Conservation (phyloP, 2,329 filamentous ascomycete genomes). For the Aureobasidium sp. region DNA sequence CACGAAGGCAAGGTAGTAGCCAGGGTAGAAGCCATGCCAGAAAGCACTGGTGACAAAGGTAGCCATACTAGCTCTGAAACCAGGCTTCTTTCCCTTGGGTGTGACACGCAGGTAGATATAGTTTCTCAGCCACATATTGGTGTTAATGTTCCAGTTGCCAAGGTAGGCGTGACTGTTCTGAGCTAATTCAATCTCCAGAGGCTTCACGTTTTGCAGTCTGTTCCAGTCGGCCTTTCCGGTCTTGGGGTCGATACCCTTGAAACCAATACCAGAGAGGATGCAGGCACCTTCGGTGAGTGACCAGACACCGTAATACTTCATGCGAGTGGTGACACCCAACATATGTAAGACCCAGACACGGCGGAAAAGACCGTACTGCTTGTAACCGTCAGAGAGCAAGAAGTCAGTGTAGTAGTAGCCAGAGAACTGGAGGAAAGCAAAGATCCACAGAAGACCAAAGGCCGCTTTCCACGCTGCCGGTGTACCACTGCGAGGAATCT, state of each 20-base stretch:
- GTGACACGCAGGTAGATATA: constrained; percentile 95
- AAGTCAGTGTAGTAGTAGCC: constrained; percentile 55
- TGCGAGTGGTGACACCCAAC: constrained; percentile 69
- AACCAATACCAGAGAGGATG: constrained; percentile 86
- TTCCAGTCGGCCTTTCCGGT: constrained; percentile 86
- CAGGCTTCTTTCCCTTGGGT: constrained; percentile 89
- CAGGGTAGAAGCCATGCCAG: constrained; percentile 97
- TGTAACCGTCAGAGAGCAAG: constrained; percentile 57
- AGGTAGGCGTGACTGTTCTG: constrained; percentile 89
- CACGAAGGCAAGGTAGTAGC: constrained; percentile 88
- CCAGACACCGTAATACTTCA: constrained; percentile 98
- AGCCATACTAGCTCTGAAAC: constrained; percentile 86
- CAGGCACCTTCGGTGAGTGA: constrained; percentile 89
- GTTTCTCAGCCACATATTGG: constrained; percentile 91
- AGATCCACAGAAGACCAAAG: constrained; percentile 69
- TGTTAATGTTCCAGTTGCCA: constrained; percentile 97
- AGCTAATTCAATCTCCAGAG: constrained; percentile 75
- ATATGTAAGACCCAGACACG: constrained; percentile 76
- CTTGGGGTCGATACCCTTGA: constrained; percentile 79
- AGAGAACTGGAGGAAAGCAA: constrained; percentile 65
- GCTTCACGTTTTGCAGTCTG: constrained; percentile 79
- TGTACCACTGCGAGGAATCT: constrained; percentile 81
- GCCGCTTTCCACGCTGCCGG: constrained; percentile 72
- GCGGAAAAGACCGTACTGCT: constrained; percentile 58
- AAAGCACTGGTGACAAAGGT: constrained; percentile 92